phyloP scores from a whole-genome alignment of 805 yeast genomes.

The Tetrapisispora phaffii region DNA sequence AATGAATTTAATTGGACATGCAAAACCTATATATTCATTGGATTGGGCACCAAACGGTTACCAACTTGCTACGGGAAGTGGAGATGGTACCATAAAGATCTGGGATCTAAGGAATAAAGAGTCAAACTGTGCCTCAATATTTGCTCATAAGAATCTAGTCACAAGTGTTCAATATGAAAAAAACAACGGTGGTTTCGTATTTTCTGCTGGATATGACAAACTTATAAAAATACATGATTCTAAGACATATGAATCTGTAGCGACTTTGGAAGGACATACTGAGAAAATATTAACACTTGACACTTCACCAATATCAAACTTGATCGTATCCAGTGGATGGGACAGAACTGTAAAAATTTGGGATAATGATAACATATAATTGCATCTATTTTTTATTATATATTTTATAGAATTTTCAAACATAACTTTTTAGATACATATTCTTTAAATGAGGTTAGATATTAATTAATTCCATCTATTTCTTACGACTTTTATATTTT shows the following conservation, averaged over 20 bases:
- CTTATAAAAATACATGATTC: slow-evolving; percentile 51
- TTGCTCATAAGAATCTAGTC: slow-evolving; percentile 67
- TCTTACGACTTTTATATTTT: slow-evolving; percentile 9
- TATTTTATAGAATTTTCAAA: neutral
- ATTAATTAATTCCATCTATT: neutral
- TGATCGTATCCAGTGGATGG: slow-evolving; percentile 67
- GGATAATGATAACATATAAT: slow-evolving; percentile 18
- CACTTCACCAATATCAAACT: slow-evolving; percentile 33
- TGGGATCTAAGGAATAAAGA: slow-evolving; percentile 68
- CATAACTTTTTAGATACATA: neutral
- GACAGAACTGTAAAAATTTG: slow-evolving; percentile 69
- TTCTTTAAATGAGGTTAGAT: neutral
- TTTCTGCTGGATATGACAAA: slow-evolving; percentile 66
- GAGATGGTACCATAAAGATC: slow-evolving; percentile 66
- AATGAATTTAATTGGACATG: slow-evolving; percentile 54
- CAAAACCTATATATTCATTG: slow-evolving; percentile 55
- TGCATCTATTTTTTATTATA: neutral
- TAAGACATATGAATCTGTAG: slow-evolving; percentile 57
- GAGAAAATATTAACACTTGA: slow-evolving; percentile 72
- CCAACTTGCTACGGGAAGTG: slow-evolving; percentile 73
- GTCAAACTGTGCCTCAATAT: slow-evolving; percentile 35
- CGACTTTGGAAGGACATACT: slow-evolving; percentile 44
- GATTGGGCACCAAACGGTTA: slow-evolving; percentile 73
- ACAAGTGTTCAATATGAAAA: slow-evolving; percentile 51
- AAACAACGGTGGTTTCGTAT: slow-evolving; percentile 38